Evolutionary conservation across 805 yeast species (phyloP).

Genomic region (Lachancea mirantina): DNA sequence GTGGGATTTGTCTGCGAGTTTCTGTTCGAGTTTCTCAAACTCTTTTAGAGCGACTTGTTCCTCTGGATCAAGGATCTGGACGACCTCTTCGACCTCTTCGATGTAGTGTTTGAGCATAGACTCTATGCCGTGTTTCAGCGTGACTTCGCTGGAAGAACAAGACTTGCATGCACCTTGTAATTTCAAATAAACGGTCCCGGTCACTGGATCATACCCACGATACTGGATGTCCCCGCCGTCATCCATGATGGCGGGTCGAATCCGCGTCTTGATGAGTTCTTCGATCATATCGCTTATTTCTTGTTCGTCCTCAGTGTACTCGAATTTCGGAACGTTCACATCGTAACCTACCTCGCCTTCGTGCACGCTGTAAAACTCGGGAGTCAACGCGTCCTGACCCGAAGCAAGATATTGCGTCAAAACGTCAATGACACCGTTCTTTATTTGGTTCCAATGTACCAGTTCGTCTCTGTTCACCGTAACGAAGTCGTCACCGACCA

Average conservation of each 20-base stretch:
- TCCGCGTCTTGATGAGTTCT: conserved; percentile 87
- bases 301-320: conserved; percentile 52
- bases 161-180: conserved; percentile 94
- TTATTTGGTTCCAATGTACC: conserved; percentile 64
- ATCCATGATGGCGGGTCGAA: conserved; percentile 95
- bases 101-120: conserved; percentile 96
- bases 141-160: conserved; percentile 85
- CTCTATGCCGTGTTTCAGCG: conserved; percentile 92
- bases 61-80: conserved; percentile 80
- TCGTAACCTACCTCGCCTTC: conserved; percentile 34
- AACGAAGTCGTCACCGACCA: conserved; percentile 69
- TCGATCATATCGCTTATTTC: conserved; percentile 86
- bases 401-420: conserved; percentile 26
- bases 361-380: conserved; percentile 25
- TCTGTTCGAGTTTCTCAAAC: conserved; percentile 74
- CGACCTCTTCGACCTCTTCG: conserved; percentile 86
- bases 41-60: conserved; percentile 68
- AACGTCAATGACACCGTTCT: conserved; percentile 48
- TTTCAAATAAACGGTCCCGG: conserved; percentile 82
- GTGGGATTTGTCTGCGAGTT: conserved; percentile 29
- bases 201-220: conserved; percentile 74
- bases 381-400: conserved; percentile 22
- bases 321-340: conserved; percentile 25
- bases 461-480: conserved; percentile 65
- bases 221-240: conserved; percentile 97